These are phyloP conservation scores for Suhomyces sp. DNA, from an alignment of 805 yeast genomes.

Conservation along the genomic window DNA sequence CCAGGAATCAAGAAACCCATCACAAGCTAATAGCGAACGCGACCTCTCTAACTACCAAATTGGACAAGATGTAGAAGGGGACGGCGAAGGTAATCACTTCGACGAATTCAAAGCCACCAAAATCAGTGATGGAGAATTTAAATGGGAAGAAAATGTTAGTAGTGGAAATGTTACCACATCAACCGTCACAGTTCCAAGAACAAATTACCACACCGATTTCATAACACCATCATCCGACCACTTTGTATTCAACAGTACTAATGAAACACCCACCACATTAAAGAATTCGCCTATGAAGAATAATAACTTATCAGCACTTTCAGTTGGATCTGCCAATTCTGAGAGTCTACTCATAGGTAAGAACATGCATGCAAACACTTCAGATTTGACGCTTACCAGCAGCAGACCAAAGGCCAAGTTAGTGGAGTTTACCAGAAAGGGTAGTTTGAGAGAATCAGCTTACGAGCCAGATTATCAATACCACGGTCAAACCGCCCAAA, in stretches of 20 bases:
- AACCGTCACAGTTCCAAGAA: slow-evolving; percentile 4
- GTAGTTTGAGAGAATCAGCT: slow-evolving; percentile 41
- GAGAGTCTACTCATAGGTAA: slow-evolving; percentile 10
- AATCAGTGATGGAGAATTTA: slow-evolving; percentile 27
- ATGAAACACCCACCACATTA: slow-evolving; percentile 10
- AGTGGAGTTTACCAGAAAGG: slow-evolving; percentile 48
- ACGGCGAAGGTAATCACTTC: slow-evolving; percentile 16
- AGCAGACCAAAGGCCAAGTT: slow-evolving; percentile 35
- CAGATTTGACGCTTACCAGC: slow-evolving; percentile 1
- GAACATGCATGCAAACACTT: slow-evolving; percentile 4
- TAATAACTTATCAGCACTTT: slow-evolving; percentile 21
- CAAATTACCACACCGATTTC: slow-evolving; percentile 3
- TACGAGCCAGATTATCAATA: slow-evolving; percentile 30
- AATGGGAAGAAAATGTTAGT: slow-evolving; percentile 25
- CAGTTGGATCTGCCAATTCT: slow-evolving; percentile 16
- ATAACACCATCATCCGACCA: slow-evolving; percentile 14
- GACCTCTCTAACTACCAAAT: slow-evolving; percentile 9
- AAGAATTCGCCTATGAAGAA: slow-evolving; percentile 11
- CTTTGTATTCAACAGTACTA: slow-evolving; percentile 6
- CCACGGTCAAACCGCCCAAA: slow-evolving; percentile 34
- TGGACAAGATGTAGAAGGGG: slow-evolving; percentile 12
- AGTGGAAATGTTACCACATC: slow-evolving; percentile 5
- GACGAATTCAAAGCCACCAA: slow-evolving; percentile 33
- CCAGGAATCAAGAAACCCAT: slow-evolving; percentile 16
- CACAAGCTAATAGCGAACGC: slow-evolving; percentile 15